A percentile compares a stretch with the other conserved stretches of the same genome.
These are phyloP conservation scores for Sporothrix euskadiensis DNA, from an alignment of 2,329 filamentous ascomycete genomes.

Conservation along the genomic window DNA sequence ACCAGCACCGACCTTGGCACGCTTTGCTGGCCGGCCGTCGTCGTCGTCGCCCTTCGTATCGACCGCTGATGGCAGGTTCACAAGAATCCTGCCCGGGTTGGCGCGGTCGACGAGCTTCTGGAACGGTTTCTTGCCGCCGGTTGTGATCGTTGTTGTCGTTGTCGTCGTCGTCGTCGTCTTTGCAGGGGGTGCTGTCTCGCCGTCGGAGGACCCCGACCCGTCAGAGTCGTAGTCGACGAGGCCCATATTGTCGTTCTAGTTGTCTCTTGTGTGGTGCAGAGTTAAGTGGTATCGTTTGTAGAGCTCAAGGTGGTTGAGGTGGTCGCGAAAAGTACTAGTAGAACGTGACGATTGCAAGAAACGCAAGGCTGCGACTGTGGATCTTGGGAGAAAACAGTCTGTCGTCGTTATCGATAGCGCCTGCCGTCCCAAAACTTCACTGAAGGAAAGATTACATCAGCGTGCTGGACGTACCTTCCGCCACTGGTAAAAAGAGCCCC, in stretches of 20 bases:
- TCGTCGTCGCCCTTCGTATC: constrained; percentile 38
- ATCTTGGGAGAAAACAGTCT: neutral
- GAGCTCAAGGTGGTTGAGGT: neutral
- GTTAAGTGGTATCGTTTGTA: too few species aligned
- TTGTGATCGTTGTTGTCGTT: constrained; percentile 35
- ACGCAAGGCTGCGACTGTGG: constrained; percentile 17
- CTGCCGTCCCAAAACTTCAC: neutral
- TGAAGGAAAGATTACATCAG: neutral
- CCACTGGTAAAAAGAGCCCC: neutral
- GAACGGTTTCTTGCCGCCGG: constrained; percentile 60
- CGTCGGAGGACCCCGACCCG: constrained; percentile 65
- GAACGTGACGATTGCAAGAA: neutral
- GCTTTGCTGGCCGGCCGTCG: constrained; percentile 68
- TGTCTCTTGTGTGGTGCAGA: neutral
- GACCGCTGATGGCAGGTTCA: constrained; percentile 65
- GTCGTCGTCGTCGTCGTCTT: constrained; percentile 31
- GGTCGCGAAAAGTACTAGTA: neutral
- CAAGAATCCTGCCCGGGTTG: constrained; percentile 79
- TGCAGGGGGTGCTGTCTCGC: constrained; percentile 31
- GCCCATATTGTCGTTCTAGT: constrained; percentile 55
- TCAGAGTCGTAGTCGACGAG: constrained; percentile 85
- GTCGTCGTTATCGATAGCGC: neutral
- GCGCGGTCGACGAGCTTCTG: constrained; percentile 79
- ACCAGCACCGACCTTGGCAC: constrained; percentile 54
- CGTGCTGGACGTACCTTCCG: neutral